Evolutionary conservation across 352 stramenopile genomes (phyloP), one percentile per base, ranked within the genome.

Genomic region (Phytophthora syringae): DNA sequence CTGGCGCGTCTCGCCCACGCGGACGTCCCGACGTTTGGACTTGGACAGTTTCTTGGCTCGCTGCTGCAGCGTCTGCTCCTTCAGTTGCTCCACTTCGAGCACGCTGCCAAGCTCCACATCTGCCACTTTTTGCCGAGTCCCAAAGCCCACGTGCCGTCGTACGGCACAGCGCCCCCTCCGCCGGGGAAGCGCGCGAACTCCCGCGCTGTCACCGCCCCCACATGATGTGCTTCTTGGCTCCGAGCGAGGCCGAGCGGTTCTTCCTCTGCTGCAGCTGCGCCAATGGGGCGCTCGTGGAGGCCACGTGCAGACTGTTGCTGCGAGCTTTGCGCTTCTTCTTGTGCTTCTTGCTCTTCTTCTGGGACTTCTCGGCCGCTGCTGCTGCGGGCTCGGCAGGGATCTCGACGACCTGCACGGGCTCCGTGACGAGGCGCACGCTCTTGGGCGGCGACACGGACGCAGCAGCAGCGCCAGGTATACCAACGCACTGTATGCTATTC

Each of bases 101-200:
- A 95, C 88, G 52, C 67, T 90, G 24, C 88, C 88, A 2, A 94
- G 71, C 44, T 87, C 53, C 0, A 95, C 67, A 43, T 95, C 86
- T 2, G 72, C 76, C 1, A 93, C 53, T 64, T 69, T 4, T 70
- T 72, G 22, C 88, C 88, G 2, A 95, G 78, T 2, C 88, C 88
- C 7, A 95, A 56, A 1, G 88, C 86, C 86, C 86, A 95, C 39
- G 86, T 92, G 30, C 88, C 88, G 54, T 94, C 82, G 61, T 93
- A 92, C 0, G 88, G 88, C 11, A 95, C 83, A 16, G 82, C 79
- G 18, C 84, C 62, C 45, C 88, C 88, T 13, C 88, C 88, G 15
- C 88, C 88, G 3, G 86, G 86, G 76, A 93, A 94, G 15, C 88
- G 84, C 25, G 74, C 74, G 70, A 92, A 95, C 69, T 95, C 88